phyloP scores from a whole-genome alignment of 345 rosid species.

The Salix exigua region DNA sequence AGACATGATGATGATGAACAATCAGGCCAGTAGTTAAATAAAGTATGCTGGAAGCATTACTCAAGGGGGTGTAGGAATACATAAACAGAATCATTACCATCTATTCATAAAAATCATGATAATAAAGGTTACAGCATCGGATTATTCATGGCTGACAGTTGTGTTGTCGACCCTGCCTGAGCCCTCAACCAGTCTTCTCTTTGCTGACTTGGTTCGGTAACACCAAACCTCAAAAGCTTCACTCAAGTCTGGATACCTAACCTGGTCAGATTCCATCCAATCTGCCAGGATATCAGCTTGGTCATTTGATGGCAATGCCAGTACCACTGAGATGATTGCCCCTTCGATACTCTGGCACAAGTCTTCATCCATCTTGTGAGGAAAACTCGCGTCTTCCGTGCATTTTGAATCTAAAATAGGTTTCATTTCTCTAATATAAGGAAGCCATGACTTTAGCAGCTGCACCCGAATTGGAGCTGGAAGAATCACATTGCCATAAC shows the following conservation, averaged over 20 bases:
- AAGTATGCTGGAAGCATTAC: background rate
- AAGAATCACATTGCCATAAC: conserved; percentile 79
- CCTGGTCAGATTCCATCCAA: conserved; percentile 70
- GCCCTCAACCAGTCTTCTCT: conserved; percentile 72
- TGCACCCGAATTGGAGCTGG: conserved; percentile 47
- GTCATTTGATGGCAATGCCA: conserved; percentile 78
- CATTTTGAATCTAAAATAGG: conserved; percentile 54
- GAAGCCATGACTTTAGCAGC: conserved; percentile 75
- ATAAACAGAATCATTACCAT: conserved; percentile 8
- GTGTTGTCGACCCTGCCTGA: conserved; percentile 37
- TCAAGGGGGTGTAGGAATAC: background rate
- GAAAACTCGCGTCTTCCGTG: conserved; percentile 39
- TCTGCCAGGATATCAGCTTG: conserved; percentile 83
- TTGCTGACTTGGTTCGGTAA: conserved; percentile 89
- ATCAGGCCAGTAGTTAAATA: background rate
- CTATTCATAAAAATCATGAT: background rate
- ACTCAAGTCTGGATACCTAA: conserved; percentile 74
- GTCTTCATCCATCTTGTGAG: conserved; percentile 72
- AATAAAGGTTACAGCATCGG: background rate
- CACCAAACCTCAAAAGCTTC: conserved; percentile 98
- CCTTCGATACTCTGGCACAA: conserved; percentile 76
- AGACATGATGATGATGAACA: background rate
- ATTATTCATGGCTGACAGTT: conserved; percentile 31
- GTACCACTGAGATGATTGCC: conserved; percentile 60
- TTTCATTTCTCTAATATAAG: conserved; percentile 74